These are phyloP conservation scores for Pichiaceae sp. DNA, from an alignment of 1,139 yeast genomes.

Conservation along the genomic window DNA sequence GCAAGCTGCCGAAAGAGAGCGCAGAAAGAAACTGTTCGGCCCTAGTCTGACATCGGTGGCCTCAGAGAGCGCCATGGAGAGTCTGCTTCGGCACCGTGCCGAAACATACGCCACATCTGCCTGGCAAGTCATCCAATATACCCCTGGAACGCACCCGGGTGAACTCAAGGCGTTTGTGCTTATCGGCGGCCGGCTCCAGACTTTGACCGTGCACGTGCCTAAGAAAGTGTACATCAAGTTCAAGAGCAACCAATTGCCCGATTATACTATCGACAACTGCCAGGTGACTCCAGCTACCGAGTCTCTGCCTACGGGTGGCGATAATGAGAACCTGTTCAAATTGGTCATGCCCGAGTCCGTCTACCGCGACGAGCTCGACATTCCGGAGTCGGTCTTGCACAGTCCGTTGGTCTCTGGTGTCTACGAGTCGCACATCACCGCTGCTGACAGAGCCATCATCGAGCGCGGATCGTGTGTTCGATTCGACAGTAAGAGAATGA, in stretches of 20 bases:
- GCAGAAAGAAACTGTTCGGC: constrained; percentile 78
- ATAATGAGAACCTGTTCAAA: constrained; percentile 44
- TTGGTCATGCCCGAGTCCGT: constrained; percentile 59
- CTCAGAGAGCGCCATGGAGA: constrained; percentile 43
- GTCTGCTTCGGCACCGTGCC: constrained; percentile 68
- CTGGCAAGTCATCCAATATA: constrained; percentile 82
- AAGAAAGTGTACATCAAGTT: constrained; percentile 65
- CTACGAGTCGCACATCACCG: constrained; percentile 65
- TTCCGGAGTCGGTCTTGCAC: constrained; percentile 58
- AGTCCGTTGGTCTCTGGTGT: constrained; percentile 59
- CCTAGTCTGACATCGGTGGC: constrained; percentile 37
- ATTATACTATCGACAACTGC: constrained; percentile 41
- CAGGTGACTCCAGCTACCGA: constrained; percentile 52
- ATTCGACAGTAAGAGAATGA: constrained; percentile 62
- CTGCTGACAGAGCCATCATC: constrained; percentile 69
- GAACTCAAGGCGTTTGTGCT: constrained; percentile 64
- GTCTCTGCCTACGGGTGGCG: constrained; percentile 64
- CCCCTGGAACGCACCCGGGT: constrained; percentile 54
- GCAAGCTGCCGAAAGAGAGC: constrained; percentile 60
- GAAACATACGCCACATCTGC: constrained; percentile 65
- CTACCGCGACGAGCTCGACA: constrained; percentile 47
- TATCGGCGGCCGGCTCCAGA: constrained; percentile 67
- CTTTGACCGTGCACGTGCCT: constrained; percentile 65
- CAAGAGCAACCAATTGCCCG: constrained; percentile 34
- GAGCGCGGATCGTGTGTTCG: constrained; percentile 68